Evolutionary conservation across 805 yeast species (phyloP), one percentile per base, ranked within the genome.

Genomic region (Cephaloascus fragrans): DNA sequence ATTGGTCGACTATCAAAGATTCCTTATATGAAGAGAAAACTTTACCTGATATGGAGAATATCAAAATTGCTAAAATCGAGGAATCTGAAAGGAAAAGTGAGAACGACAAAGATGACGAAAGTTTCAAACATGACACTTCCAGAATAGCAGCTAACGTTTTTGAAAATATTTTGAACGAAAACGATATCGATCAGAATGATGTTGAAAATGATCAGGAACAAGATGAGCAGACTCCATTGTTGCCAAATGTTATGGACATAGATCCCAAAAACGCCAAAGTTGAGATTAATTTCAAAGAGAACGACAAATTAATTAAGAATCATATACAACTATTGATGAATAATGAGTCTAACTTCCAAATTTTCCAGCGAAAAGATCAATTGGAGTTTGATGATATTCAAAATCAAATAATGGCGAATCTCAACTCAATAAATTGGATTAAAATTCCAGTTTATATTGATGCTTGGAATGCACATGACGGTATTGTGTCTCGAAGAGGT

Each of bases 401-500:
- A 43, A 41, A 40, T 32, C 47, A 47, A 14, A 79, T 81, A 31
- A 53, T 75, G 26, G 53, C 65, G 2, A 72, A 74, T 44, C 62
- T 89, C 52, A 23, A 23, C 28, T 48, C 56, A 17, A 54, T 90
- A 18, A 67, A 71, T 3, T 89, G 96, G 96, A 63, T 75, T 37
- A 86, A 89, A 52, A 71, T 84, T 34, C 83, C 93, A 0, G 80
- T 82, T 2, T 77, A 75, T 47, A 67, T 89, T 36, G 80, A 77
- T 44, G 71, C 81, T 15, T 64, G 82, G 51, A 87, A 88, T 55
- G 79, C 97, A 0, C 97, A 89, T 52, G 95, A 83, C 42, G 84
- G 83, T 3, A 84, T 90, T 39, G 83, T 87, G 15, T 86, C 90
- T 15, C 69, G 97, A 45, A 67, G 79, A 41, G 88, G 88, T 0